phyloP scores from a whole-genome alignment of 805 yeast species.

The Candida hungchunana region DNA sequence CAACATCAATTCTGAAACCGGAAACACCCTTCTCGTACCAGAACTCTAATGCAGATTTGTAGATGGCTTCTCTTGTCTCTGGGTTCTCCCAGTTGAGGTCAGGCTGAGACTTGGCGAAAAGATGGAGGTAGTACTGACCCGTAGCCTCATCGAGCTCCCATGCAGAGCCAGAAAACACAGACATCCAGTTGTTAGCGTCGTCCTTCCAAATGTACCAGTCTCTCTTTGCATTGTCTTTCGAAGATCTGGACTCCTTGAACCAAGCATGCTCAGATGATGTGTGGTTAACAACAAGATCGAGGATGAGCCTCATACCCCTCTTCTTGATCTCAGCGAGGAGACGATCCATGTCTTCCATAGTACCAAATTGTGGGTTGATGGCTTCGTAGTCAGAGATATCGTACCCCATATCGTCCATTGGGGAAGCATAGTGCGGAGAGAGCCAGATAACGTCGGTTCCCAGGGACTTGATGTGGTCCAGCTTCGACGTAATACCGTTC shows the following conservation, averaged over 20 bases:
- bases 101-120: constrained; percentile 53
- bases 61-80: constrained; percentile 30
- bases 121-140: constrained; percentile 49
- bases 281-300: constrained; percentile 58
- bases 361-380: constrained; percentile 49
- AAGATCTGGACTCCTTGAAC: constrained; percentile 52
- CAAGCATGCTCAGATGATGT: constrained; percentile 52
- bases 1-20: constrained; percentile 57
- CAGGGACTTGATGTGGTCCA: constrained; percentile 46
- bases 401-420: constrained; percentile 61
- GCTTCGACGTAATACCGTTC: constrained; percentile 46
- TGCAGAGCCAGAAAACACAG: constrained; percentile 50
- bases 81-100: constrained; percentile 59
- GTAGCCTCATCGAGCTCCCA: constrained; percentile 54
- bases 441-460: constrained; percentile 56
- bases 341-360: constrained; percentile 46
- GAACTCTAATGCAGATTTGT: constrained; percentile 43
- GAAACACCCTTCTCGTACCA: constrained; percentile 56
- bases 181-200: constrained; percentile 56
- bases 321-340: constrained; percentile 44
- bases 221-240: constrained; percentile 49
- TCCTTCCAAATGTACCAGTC: constrained; percentile 58
- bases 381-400: constrained; percentile 52
- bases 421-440: constrained; percentile 54
- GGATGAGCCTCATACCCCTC: constrained; percentile 46